phyloP scores from a whole-genome alignment of 2,329 filamentous ascomycete species.

The Nannizzia gypsea region DNA sequence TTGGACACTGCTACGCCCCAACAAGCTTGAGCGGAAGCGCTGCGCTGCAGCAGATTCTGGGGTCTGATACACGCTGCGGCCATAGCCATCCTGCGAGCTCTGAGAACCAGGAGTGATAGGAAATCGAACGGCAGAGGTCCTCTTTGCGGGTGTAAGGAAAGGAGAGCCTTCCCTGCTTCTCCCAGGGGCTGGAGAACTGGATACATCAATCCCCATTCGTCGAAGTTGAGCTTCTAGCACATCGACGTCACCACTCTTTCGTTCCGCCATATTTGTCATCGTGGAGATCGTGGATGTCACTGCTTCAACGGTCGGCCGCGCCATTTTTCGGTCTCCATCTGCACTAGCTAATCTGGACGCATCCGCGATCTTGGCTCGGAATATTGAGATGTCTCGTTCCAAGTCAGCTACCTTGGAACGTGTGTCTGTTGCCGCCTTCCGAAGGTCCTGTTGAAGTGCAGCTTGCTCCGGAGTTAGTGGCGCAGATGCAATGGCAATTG shows the following conservation, averaged over 20 bases:
- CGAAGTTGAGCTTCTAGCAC: constrained; percentile 79
- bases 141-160: constrained; percentile 28
- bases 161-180: constrained; percentile 24
- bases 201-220: constrained; percentile 46
- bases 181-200: constrained; percentile 11
- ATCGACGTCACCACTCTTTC: constrained; percentile 80
- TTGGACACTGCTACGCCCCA: constrained; percentile 25
- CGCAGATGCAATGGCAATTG: constrained; percentile 54
- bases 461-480: constrained; percentile 76
- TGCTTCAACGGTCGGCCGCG: constrained; percentile 74
- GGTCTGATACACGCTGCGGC: constrained; percentile 29
- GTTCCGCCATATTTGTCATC: constrained; percentile 86
- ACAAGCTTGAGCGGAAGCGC: constrained; percentile 21
- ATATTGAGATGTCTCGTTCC: constrained; percentile 66
- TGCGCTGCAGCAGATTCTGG: constrained; percentile 25
- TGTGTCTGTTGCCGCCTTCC: constrained; percentile 61
- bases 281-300: constrained; percentile 84
- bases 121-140: constrained; percentile 16
- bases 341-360: constrained; percentile 40
- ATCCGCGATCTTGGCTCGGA: constrained; percentile 65
- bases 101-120: constrained; percentile 30
- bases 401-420: constrained; percentile 63
- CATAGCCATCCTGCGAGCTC: constrained; percentile 23
- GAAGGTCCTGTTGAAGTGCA: constrained; percentile 70
- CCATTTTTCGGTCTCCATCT: constrained; percentile 19